Base-by-base conservation (phyloP, 2,329 filamentous ascomycete genomes). In the Aspergillus tamarii region DNA sequence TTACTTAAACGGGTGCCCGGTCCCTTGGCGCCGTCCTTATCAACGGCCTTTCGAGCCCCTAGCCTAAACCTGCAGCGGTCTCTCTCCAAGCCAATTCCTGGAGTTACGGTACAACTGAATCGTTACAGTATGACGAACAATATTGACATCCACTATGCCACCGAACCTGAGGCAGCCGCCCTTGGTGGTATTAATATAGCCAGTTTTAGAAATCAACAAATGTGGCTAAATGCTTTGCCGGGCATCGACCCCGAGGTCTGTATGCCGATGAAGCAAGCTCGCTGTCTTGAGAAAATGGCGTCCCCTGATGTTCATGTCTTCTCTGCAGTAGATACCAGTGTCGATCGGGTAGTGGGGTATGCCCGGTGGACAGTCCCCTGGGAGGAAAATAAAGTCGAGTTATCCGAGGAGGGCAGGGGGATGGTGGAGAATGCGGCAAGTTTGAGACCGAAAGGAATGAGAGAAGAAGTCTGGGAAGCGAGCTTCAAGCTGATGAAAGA, bases 331-430 rank as follows among this genome's bases (percentile, higher is more conserved):
- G 78, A 81, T 56, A 45, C 73, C 0, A 57, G 65, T n/a, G 55
- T 66, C 32, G 60, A 72, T 62, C 67, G 70, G 0, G 64, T 84
- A 5, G 70, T 84, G 41, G 81, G 80, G 1, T 84, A 83, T 63
- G 78, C 79, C 4, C 83, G 85, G 69, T 87, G 84, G 84, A 69
- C 75, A 12, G 9, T 55, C 9, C 52, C 52, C n/a, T 36, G 52
- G 52, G 52, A n/a, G 23, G 32, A 55, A 34, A 69, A 74, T 4
- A 82, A 81, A 34, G 66, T 69, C 11, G 70, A 71, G 50, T 72
- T 81, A 36, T 84, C 85, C 76, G 75, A 72, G 0, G 73, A 71
- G 4, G 76, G 72, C 26, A 62, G 84, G 85, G 69, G 84, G 80
- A 1, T 55, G 21, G 30, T 55, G 23, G 52, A 34, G 21, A 39